Evolutionary conservation across 2,329 filamentous ascomycete genomes (phyloP).

Genomic region (Aspergillus sergii): DNA sequence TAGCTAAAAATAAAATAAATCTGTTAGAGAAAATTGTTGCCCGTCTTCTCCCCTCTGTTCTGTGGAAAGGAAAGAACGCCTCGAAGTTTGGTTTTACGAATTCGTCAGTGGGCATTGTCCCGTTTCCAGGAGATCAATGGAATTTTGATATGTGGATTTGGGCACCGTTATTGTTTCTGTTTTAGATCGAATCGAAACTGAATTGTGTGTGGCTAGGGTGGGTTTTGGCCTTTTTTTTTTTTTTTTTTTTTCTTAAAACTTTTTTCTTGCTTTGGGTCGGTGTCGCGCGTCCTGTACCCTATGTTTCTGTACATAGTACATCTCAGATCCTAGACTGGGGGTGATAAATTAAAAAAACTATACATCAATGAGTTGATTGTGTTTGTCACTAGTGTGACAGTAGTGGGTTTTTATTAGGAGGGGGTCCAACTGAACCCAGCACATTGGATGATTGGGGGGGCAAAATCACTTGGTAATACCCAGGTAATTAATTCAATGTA

Average conservation of each 20-base stretch:
- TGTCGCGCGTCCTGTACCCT: background rate
- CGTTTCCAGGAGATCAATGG: background rate
- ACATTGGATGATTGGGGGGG: conserved; percentile 12
- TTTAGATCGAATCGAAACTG: background rate
- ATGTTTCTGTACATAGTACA: background rate
- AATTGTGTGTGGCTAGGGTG: background rate
- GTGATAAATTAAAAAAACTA: conserved; percentile 15
- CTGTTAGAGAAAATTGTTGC: conserved; percentile 9
- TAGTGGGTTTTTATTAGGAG: conserved; percentile 21
- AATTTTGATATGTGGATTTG: background rate
- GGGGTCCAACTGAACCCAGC: conserved; percentile 6
- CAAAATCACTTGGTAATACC: conserved; percentile 9
- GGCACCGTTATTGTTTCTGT: background rate
- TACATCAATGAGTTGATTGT: conserved; percentile 22
- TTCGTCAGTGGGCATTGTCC: background rate
- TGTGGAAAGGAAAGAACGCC: conserved; percentile 2
- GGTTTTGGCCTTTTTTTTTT: background rate
- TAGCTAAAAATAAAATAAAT: conserved; percentile 27
- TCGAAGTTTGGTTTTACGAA: background rate
- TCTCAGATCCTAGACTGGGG: conserved; percentile 1
- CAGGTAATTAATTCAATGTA: conserved; percentile 3
- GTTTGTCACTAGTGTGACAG: conserved; percentile 32
- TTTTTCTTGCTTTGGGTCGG: background rate
- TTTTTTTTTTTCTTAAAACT: background rate
- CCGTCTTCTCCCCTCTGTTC: background rate